A percentile compares a stretch with the other conserved stretches of the same genome.
Evolutionary conservation across 352 stramenopile species (phyloP).

Genomic region (Globisporangium canariense): DNA sequence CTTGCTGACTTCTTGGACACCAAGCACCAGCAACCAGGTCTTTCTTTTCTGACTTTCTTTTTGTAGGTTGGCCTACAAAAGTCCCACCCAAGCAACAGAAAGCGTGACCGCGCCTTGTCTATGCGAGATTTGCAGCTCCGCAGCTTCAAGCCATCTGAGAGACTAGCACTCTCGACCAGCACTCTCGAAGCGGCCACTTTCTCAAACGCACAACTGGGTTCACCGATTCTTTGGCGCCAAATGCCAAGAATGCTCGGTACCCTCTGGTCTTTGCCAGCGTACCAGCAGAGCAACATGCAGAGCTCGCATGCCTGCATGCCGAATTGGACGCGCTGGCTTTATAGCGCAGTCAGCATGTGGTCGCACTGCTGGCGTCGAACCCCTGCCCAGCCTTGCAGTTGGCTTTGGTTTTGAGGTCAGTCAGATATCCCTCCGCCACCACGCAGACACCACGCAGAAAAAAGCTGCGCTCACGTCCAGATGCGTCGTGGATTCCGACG

Average conservation of each 20-base stretch:
- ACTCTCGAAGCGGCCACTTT: background rate
- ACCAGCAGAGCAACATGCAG: too few relatives aligned
- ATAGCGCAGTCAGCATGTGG: background rate
- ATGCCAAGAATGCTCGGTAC: too few relatives aligned
- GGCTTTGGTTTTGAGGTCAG: background rate
- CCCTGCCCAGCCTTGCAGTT: background rate
- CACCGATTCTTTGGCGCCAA: too few relatives aligned
- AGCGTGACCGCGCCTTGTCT: constrained; percentile 6
- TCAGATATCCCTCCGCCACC: background rate
- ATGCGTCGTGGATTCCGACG: background rate
- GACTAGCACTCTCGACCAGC: background rate
- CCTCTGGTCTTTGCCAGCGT: too few relatives aligned
- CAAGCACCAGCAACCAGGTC: background rate
- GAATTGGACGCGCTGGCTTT: too few relatives aligned
- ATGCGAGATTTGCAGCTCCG: constrained; percentile 11
- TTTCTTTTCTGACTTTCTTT: constrained; percentile 1
- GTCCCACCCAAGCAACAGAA: background rate
- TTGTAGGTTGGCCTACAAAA: background rate
- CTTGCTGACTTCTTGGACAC: background rate
- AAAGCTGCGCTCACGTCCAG: background rate
- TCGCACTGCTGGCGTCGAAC: background rate
- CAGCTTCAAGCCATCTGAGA: constrained; percentile 5
- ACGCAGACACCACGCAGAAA: background rate
- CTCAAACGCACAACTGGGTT: background rate
- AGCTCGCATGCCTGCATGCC: too few relatives aligned